A percentile compares a stretch with the other conserved stretches of the same genome.
phyloP scores from a whole-genome alignment of 2,329 filamentous ascomycete genomes.

The Scleromitrula shiraiana region DNA sequence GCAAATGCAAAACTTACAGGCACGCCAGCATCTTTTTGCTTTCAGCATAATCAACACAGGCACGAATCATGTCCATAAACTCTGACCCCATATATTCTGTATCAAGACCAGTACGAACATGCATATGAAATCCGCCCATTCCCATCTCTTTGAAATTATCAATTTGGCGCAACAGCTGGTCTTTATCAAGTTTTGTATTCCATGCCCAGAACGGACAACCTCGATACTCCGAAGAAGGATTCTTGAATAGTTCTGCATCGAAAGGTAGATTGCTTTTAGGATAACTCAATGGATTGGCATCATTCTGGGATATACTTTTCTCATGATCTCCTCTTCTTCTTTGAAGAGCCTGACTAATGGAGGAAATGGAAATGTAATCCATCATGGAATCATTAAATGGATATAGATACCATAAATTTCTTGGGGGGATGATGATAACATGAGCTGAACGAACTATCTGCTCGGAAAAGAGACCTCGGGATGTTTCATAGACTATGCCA shows the following conservation, averaged over 20 bases:
- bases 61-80: conserved; percentile 27
- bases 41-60: conserved; percentile 29
- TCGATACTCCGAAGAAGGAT: conserved; percentile 28
- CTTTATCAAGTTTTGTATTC: conserved; percentile 27
- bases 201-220: conserved; percentile 29
- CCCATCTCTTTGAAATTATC: conserved; percentile 29
- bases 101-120: conserved; percentile 28
- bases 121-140: conserved; percentile 30
- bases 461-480: no score
- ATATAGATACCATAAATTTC: background rate
- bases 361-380: background rate
- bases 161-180: conserved; percentile 27
- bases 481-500: no score
- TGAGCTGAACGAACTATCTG: no score
- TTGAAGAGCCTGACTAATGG: background rate
- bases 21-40: conserved; percentile 29
- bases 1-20: no score
- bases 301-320: conserved; percentile 2
- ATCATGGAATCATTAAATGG: background rate
- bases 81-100: conserved; percentile 30
- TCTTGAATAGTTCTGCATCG: conserved; percentile 24
- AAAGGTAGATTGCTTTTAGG: conserved; percentile 24
- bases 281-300: conserved; percentile 26
- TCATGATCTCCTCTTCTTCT: background rate
- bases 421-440: background rate